Evolutionary conservation across 1,139 yeast genomes (phyloP).

Genomic region (Geotrichum fermentans): DNA sequence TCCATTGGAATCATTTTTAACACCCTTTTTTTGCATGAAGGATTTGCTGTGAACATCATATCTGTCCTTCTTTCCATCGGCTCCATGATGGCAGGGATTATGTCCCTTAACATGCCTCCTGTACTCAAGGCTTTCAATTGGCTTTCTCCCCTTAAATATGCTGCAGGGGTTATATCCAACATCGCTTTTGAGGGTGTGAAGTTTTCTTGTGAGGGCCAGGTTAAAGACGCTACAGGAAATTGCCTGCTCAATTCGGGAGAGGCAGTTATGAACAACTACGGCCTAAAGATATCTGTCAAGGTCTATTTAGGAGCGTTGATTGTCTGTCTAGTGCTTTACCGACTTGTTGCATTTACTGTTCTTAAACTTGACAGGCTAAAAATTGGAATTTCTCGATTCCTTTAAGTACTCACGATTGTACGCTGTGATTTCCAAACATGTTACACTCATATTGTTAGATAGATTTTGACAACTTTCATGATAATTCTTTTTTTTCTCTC

Average conservation of each 20-base stretch:
- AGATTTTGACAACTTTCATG: neutral
- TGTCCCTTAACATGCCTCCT: constrained; percentile 69
- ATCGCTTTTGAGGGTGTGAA: constrained; percentile 42
- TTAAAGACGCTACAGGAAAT: constrained; percentile 30
- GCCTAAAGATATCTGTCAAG: constrained; percentile 37
- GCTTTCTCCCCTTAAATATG: constrained; percentile 68
- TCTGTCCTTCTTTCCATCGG: constrained; percentile 62
- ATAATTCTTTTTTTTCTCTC: neutral
- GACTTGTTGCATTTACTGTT: constrained; percentile 37
- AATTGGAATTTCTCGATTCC: constrained; percentile 23
- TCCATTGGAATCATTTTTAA: constrained; percentile 75
- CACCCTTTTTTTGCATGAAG: constrained; percentile 68
- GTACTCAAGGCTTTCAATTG: constrained; percentile 68
- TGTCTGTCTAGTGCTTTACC: constrained; percentile 37
- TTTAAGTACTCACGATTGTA: constrained; percentile 14
- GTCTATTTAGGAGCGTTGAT: constrained; percentile 37
- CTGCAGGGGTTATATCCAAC: constrained; percentile 51
- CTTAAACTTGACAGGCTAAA: constrained; percentile 30
- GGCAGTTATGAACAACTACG: constrained; percentile 46
- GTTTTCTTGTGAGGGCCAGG: constrained; percentile 44
- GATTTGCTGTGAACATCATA: constrained; percentile 70
- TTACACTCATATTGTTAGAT: no score
- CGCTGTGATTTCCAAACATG: no score
- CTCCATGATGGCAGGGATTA: constrained; percentile 79
- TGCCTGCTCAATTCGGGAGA: constrained; percentile 50